Evolutionary conservation across 768 basidiomycete genomes (phyloP), one percentile per base, ranked within the genome.

Genomic region (Leucosporidium scottii): DNA sequence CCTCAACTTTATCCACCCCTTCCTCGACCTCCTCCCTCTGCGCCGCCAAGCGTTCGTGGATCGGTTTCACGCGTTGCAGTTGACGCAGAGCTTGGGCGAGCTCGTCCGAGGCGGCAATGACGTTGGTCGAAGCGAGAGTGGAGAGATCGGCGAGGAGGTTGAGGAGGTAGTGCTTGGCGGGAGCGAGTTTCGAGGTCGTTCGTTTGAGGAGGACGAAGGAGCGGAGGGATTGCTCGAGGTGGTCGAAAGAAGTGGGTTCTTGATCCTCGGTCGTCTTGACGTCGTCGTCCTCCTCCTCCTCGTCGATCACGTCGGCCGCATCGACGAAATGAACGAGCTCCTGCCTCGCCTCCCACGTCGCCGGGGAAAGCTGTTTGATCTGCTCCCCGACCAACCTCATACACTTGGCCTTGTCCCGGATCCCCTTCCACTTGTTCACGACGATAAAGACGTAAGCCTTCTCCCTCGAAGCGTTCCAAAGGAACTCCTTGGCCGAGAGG

Each of bases 311-410:
- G 53, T 78, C 77, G 20, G 87, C 86, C 10, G 93, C 94, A 77
- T 99, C 96, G 74, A 99, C 96, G 78, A 98, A 99, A 79, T 99
- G 96, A 4, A 99, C 93, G 51, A 99, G 85, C 77, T 98, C 91
- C 55, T 87, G 84, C 0, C 91, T 86, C 73, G 96, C 90, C 63
- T 91, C 89, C 76, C 86, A 91, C 0, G 96, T 98, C 61, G 85
- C 80, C n/a, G 96, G 94, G 75, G 89, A 91, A 73, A 98, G 84
- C 73, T 89, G 84, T 77, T 86, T 88, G 82, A 99, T 91, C 79
- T 98, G 94, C 67, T 98, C 93, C 31, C 96, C 84, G 55, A 99
- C 88, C 39, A 87, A 79, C 51, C 90, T 84, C 75, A 85, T 85
- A 79, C 96, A 98, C 78, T 91, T 88, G 59, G 88, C 90, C 81